Percentiles rank a stretch among this genome's conserved stretches.
Evolutionary conservation across 257 asterid genomes (phyloP).

Genomic region (Coffea eugenioides): DNA sequence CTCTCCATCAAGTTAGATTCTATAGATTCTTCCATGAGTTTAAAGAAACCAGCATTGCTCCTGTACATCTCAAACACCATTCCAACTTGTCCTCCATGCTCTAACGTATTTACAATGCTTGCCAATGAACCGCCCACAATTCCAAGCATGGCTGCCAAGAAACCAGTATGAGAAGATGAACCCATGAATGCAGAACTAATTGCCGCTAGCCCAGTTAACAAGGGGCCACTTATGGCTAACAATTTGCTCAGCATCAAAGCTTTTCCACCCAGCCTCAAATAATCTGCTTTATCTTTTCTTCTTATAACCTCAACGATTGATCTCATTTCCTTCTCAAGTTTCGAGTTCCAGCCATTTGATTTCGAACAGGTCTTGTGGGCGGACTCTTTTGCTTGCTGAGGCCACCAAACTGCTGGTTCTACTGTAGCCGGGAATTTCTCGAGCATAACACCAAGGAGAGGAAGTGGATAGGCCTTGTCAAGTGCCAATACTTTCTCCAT

Average conservation of each 20-base stretch:
- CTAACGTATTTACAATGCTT: conserved; percentile 52
- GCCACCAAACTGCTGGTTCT: conserved; percentile 61
- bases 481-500: conserved; percentile 63
- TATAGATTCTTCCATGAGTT: conserved; percentile 56
- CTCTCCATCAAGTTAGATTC: conserved; percentile 26
- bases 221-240: conserved; percentile 50
- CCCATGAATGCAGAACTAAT: conserved; percentile 41
- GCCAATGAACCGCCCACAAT: conserved; percentile 64
- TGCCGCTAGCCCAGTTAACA: conserved; percentile 68
- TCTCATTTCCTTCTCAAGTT: too few species aligned
- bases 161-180: conserved; percentile 19
- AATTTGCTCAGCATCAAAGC: conserved; percentile 53
- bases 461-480: conserved; percentile 60
- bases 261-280: conserved; percentile 47
- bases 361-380: too few species aligned
- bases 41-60: conserved; percentile 71
- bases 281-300: conserved; percentile 50
- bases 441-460: conserved; percentile 40
- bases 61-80: conserved; percentile 86
- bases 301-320: conserved; percentile 21
- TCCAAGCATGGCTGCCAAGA: conserved; percentile 43
- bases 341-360: conserved; percentile 43
- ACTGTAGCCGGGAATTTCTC: conserved; percentile 33
- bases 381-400: conserved; percentile 18
- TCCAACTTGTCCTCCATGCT: conserved; percentile 82